A percentile compares a stretch with the other conserved stretches of the same genome.
phyloP scores from a whole-genome alignment of 2,329 filamentous ascomycete species.

The Neofusicoccum cordaticola region DNA sequence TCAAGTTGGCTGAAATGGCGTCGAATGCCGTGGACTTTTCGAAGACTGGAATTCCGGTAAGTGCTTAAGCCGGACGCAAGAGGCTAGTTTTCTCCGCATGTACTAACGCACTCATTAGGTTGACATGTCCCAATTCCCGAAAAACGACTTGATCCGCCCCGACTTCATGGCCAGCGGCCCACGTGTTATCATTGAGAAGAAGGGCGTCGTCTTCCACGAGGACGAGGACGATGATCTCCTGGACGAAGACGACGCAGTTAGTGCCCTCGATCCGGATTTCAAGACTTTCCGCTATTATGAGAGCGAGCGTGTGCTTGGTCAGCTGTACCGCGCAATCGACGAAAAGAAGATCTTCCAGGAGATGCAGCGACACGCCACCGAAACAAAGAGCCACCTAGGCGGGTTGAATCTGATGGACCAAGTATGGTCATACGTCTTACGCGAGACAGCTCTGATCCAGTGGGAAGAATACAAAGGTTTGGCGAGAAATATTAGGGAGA shows the following conservation, averaged over 20 bases:
- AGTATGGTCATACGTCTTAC: conserved; percentile 42
- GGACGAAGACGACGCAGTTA: conserved; percentile 33
- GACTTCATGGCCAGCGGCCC: conserved; percentile 56
- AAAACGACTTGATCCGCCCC: conserved; percentile 34
- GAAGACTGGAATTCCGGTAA: conserved; percentile 57
- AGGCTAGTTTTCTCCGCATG: conserved; percentile 1
- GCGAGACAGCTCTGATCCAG: conserved; percentile 37
- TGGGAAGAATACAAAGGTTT: conserved; percentile 40
- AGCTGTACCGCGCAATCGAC: conserved; percentile 69
- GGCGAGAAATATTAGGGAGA: conserved; percentile 44
- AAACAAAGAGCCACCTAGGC: conserved; percentile 21
- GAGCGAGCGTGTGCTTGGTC: conserved; percentile 66
- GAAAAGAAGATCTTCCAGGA: conserved; percentile 60
- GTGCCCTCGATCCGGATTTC: conserved; percentile 22
- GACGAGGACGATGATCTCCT: conserved; percentile 29
- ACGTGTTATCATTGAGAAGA: conserved; percentile 39
- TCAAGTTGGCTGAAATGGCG: conserved; percentile 40
- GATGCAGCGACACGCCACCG: conserved; percentile 25
- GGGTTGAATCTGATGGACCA: conserved; percentile 23
- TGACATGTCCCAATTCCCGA: conserved; percentile 23
- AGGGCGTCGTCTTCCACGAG: conserved; percentile 23
- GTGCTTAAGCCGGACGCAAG: neutral
- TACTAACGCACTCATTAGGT: neutral
- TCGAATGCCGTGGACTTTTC: conserved; percentile 39
- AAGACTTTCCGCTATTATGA: conserved; percentile 57